Evolutionary conservation across 345 rosid species (phyloP), one percentile per base, ranked within the genome.

Genomic region (Linum usitatissimum): DNA sequence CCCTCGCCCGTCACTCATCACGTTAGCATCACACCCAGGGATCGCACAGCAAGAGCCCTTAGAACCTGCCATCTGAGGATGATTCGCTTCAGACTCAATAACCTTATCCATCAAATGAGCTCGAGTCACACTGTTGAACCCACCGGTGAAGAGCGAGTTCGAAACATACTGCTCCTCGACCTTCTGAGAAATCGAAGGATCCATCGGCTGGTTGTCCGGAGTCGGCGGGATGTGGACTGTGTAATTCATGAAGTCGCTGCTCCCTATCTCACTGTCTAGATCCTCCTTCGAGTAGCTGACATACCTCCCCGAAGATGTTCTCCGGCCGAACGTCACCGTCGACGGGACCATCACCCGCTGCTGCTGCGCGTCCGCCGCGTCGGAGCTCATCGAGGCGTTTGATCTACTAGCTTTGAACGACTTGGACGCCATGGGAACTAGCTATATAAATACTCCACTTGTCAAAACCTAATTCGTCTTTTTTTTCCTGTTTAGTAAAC

Each of bases 121-220:
- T 34, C 38, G 38, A 34, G 38, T 34, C 38, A 34, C 38, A 7
- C 38, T 34, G 8, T 34, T 34, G 38, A 34, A 20, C 7, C 56
- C 56, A 19, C 56, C 56, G 15, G 56, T 53, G 21, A 53, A 53
- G 2, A 53, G 21, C 56, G 56, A 53, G 56, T 53, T 53, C 21
- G 56, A 53, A 20, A 53, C 56, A 53, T 53, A 53, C 17, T 53
- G 56, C 17, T 53, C 56, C 21, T 53, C 56, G 8, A 53, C 56
- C 56, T 53, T 53, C 8, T 53, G 19, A 12, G 56, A n/a, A 17
- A 53, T 53, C 7, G 56, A 17, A 17, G 56, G 56, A 15, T 53
- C 56, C 56, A 53, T 53, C 19, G 56, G 56, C 56, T 53, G 56
- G 18, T 53, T 53, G 21, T 53, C 56, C 18, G 56, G 56, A 6